phyloP scores from a whole-genome alignment of 495 filamentous ascomycete species.

The Xanthoparmelia taractica region DNA sequence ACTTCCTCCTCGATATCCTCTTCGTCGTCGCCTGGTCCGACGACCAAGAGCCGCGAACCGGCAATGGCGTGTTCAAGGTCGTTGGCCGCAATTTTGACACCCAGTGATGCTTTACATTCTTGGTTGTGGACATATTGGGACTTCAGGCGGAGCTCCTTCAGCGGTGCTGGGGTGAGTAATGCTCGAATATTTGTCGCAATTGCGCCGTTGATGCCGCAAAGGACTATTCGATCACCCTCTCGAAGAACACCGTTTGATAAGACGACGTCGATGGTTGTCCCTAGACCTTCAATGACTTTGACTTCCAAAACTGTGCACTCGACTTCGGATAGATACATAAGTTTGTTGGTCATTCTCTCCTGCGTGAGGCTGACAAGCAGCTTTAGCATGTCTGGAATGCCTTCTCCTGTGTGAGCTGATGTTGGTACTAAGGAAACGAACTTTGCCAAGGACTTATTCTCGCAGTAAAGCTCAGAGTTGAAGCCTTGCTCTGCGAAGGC shows the following conservation, averaged over 20 bases:
- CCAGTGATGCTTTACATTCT: constrained; percentile 94
- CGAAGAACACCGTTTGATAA: constrained; percentile 90
- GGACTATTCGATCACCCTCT: constrained; percentile 89
- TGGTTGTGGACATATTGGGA: constrained; percentile 97
- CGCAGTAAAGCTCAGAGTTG: constrained; percentile 92
- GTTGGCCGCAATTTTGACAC: constrained; percentile 97
- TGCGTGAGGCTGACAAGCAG: constrained; percentile 85
- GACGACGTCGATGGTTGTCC: constrained; percentile 97
- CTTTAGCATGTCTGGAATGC: constrained; percentile 98
- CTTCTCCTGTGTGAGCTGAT: constrained; percentile 94
- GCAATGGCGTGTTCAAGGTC: constrained; percentile 95
- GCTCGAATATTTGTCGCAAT: constrained; percentile 95
- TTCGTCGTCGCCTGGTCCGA: constrained; percentile 92
- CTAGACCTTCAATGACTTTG: constrained; percentile 96
- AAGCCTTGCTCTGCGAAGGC: constrained; percentile 94
- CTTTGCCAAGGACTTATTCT: constrained; percentile 94
- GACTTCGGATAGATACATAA: constrained; percentile 98
- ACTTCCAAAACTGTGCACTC: constrained; percentile 98
- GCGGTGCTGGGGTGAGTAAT: constrained; percentile 86
- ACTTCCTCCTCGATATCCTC: constrained; percentile 95
- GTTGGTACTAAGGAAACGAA: constrained; percentile 94
- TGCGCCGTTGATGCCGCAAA: constrained; percentile 90
- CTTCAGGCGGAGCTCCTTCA: constrained; percentile 91
- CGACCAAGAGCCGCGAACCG: constrained; percentile 86
- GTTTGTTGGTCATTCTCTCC: constrained; percentile 92